These are phyloP conservation scores for Beta lomatogona DNA, from an alignment of 179 eudicot genomes.

Conservation along the genomic window DNA sequence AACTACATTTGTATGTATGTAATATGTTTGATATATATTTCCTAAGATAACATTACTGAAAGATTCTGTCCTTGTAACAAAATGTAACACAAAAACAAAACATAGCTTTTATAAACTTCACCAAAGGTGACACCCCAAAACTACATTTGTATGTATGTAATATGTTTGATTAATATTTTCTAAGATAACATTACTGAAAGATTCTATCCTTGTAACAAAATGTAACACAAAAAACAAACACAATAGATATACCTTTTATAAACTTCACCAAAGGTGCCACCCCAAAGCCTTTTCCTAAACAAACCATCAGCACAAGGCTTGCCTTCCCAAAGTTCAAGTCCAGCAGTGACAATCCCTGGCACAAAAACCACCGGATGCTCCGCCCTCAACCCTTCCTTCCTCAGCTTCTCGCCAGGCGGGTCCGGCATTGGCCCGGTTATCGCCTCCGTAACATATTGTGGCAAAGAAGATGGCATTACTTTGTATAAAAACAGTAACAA, in stretches of 20 bases:
- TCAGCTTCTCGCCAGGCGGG: constrained; percentile 77
- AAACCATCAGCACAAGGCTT: constrained; percentile 80
- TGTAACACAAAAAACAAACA: not conserved
- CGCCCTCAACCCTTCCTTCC: constrained; percentile 67
- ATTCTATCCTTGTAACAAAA: not conserved
- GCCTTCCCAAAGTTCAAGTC: constrained; percentile 94
- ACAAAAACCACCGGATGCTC: constrained; percentile 90
- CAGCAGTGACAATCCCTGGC: constrained; percentile 92
- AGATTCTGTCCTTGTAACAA: no score
- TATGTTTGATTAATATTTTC: no score
- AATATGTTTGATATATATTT: no score
- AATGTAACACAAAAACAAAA: no score
- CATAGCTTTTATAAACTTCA: no score
- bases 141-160: no score
- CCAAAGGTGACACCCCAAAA: no score
- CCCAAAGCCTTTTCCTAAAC: constrained; percentile 95
- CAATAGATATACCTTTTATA: constrained; percentile 65
- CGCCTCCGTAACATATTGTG: constrained; percentile 88
- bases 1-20: no score
- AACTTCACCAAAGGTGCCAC: constrained; percentile 91
- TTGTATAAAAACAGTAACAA: constrained; percentile 63
- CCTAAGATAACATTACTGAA: no score
- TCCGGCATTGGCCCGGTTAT: constrained; percentile 83
- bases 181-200: no score
- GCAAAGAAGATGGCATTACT: constrained; percentile 83